Evolutionary conservation across 2,329 filamentous ascomycete species (phyloP).

Genomic region (Metarhizium guizhouense): DNA sequence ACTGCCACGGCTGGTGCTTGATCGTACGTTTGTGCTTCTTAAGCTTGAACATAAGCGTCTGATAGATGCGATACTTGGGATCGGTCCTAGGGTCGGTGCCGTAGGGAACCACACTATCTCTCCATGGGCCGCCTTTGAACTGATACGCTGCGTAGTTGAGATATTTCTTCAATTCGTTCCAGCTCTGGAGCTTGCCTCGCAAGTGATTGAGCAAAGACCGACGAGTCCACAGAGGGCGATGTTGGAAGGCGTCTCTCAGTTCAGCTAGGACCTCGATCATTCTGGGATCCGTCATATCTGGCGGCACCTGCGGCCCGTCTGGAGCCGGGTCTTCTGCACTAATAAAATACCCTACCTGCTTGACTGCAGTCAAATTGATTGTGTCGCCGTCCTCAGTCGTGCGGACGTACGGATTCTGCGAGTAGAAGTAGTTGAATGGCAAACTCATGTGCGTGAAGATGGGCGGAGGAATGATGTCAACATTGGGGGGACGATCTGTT

Average conservation of each 20-base stretch:
- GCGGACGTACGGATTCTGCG: conserved; percentile 73
- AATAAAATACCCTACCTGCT: conserved; percentile 50
- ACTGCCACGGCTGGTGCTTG: conserved; percentile 41
- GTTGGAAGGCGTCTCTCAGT: conserved; percentile 56
- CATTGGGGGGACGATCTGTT: conserved; percentile 47
- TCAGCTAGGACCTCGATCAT: conserved; percentile 56
- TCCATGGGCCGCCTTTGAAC: conserved; percentile 87
- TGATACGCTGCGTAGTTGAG: conserved; percentile 83
- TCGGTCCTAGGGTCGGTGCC: conserved; percentile 78
- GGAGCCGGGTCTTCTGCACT: conserved; percentile 53
- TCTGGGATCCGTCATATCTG: conserved; percentile 48
- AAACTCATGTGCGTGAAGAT: conserved; percentile 66
- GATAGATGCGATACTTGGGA: conserved; percentile 70
- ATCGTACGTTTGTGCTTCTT: conserved; percentile 38
- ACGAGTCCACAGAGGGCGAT: conserved; percentile 79
- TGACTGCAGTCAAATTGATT: conserved; percentile 51
- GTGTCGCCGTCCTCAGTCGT: conserved; percentile 47
- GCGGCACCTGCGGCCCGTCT: conserved; percentile 50
- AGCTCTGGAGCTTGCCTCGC: conserved; percentile 37
- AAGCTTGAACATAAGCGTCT: conserved; percentile 81
- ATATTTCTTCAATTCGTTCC: conserved; percentile 59
- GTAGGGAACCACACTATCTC: conserved; percentile 77
- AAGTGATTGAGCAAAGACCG: conserved; percentile 72
- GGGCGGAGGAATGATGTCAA: conserved; percentile 71
- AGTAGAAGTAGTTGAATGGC: conserved; percentile 73